Percentiles rank a stretch among this genome's conserved stretches.
Evolutionary conservation across 179 eudicot species (phyloP).

Genomic region (Spergularia azorica): DNA sequence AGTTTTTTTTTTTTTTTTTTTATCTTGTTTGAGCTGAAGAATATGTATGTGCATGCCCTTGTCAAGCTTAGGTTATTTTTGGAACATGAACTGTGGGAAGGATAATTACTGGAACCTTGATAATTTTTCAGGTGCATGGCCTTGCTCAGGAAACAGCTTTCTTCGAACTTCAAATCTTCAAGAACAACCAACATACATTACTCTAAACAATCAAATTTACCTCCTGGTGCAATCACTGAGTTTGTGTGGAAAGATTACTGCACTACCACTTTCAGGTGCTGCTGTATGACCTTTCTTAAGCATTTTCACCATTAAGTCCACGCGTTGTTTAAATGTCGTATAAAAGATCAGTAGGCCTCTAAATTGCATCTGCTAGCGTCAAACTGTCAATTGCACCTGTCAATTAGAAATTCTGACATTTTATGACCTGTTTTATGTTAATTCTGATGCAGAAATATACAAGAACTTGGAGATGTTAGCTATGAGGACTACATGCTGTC

Average conservation of each 20-base stretch:
- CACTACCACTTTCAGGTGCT: conserved; percentile 46
- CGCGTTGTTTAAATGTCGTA: not conserved
- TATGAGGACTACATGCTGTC: conserved; percentile 45
- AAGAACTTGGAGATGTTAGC: conserved; percentile 46
- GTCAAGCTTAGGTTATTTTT: not conserved
- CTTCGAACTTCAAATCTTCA: conserved; percentile 38
- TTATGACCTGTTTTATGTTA: not conserved
- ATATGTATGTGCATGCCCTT: not conserved
- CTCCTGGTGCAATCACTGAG: conserved; percentile 45
- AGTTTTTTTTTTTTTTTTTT: no score
- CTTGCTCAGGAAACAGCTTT: conserved; percentile 50
- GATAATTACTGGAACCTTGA: not conserved
- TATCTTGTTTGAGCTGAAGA: not conserved
- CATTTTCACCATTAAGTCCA: not conserved
- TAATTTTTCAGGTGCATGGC: conserved; percentile 44
- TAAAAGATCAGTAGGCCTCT: no score
- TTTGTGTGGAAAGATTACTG: conserved; percentile 62
- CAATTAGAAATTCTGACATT: not conserved
- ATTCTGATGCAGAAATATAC: conserved; percentile 38
- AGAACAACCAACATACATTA: conserved; percentile 46
- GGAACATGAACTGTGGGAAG: not conserved
- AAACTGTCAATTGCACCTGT: no score
- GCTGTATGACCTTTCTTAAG: not conserved
- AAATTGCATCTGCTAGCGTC: no score
- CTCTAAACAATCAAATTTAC: conserved; percentile 36